Evolutionary conservation across 257 asterid genomes (phyloP), one percentile per base, ranked within the genome.

Genomic region (Agastache rugosa): DNA sequence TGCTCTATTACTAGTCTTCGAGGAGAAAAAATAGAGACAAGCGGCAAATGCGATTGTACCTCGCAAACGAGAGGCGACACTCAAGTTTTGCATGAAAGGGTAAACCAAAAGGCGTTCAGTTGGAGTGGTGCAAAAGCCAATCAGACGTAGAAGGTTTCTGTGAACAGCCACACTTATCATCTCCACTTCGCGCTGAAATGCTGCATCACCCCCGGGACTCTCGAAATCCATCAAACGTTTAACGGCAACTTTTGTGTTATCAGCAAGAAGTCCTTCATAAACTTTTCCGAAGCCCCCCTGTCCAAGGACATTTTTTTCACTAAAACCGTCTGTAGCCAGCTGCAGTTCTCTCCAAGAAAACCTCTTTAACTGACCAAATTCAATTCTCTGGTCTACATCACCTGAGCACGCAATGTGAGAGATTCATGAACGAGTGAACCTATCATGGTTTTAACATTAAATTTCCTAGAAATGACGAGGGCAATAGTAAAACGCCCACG

Each of bases 111-210:
- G 93, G 74, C 95, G 96, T 63, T 91, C 97, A 0, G 97, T 91
- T 3, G 96, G 92, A 4, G 98, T 91, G 64, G 97, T 91, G 84
- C 97, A 91, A 80, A 91, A 93, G 65, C 98, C 98, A 27, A 93
- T 89, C 72, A 93, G 72, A 29, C 92, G 84, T 56, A 93, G 77
- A 53, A 93, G 93, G 79, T 93, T 93, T 75, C 83, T 86, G 77
- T 93, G 98, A 39, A 93, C 96, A 78, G 98, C 98, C 51, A 93
- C 97, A 75, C 97, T 91, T 54, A 93, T 93, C 98, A 93, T 88
- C 93, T 91, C 96, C 12, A 93, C 96, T 83, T 93, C 98, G 17
- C 98, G 93, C 65, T 87, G 93, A 83, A 93, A 93, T 8, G 98
- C 96, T 27, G 77, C 86, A 78, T 93, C 98, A 39, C 97, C 96